Evolutionary conservation across 345 rosid species (phyloP), one percentile per base, ranked within the genome.

Genomic region (Eucalyptus regnans): DNA sequence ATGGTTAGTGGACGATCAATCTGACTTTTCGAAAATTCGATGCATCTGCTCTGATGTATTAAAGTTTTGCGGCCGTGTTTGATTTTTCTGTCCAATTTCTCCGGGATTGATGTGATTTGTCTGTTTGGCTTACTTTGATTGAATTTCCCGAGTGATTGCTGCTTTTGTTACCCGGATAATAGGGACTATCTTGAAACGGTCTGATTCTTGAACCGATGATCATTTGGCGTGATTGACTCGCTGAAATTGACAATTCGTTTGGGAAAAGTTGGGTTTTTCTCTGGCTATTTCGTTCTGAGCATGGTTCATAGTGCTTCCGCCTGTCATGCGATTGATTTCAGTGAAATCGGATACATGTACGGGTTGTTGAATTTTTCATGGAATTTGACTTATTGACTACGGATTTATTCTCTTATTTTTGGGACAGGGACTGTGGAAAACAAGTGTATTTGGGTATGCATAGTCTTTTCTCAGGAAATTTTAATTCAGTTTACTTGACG

Each of bases 351-450:
- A 76, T 76, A 41, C 43, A 20, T 22, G 29, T 41, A 37, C 23
- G 46, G 37, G 46, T 76, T 76, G 27, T 37, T 76, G 48, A 76
- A 41, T 76, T 76, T 76, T 76, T 76, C 83, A 41, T 11, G 48
- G 83, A 76, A 76, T 76, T 76, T 76, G 23, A 76, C 27, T 31
- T 50, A 8, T n/a, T 62, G 60, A 64, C 68, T 31, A 25, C 17
- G 62, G 23, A 52, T 33, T 46, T 31, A 6, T 88, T 62, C 52
- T 64, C 29, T 51, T 86, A 23, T 51, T 90, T 60, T 89, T 43
- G 87, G 43, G 88, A 91, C 95, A 97, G 99, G 99, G 99, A 97
- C 90, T 96, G 98, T 89, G 99, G 99, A 86, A 97, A 96, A 92
- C 99, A 97, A 93, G 98, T 97, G 11, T 97, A 97, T 93, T 90